phyloP scores from a whole-genome alignment of 495 filamentous ascomycete species.

The Ascodesmis nigricans region DNA sequence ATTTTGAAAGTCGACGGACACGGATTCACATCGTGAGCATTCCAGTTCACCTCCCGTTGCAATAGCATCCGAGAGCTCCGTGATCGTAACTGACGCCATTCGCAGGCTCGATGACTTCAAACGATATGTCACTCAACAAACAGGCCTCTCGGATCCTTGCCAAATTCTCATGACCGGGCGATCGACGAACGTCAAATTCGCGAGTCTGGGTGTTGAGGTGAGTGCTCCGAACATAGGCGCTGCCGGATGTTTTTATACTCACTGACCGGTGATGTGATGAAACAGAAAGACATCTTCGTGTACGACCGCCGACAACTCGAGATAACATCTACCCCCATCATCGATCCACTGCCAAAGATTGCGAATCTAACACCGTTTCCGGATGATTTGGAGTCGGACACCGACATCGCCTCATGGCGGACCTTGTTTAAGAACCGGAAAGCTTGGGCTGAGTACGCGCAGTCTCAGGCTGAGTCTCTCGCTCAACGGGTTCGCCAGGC shows the following conservation, averaged over 20 bases:
- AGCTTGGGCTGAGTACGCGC: constrained; percentile 17
- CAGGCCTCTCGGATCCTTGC: constrained; percentile 32
- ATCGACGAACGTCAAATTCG: constrained; percentile 46
- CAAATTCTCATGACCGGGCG: constrained; percentile 52
- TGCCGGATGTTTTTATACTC: constrained; percentile 3
- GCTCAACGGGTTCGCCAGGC: constrained; percentile 26
- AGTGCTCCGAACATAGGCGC: no score
- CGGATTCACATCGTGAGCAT: constrained; percentile 37
- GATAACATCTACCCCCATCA: constrained; percentile 7
- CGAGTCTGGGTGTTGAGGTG: constrained; percentile 43
- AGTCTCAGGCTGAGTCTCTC: constrained; percentile 10
- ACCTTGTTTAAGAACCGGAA: constrained; percentile 21
- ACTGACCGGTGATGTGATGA: background rate
- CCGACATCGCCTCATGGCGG: constrained; percentile 17
- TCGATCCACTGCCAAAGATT: constrained; percentile 9
- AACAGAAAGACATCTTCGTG: constrained; percentile 19
- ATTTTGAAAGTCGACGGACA: constrained; percentile 36
- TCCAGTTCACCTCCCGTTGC: no score
- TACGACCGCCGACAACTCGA: constrained; percentile 20
- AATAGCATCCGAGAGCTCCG: no score
- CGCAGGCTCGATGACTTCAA: constrained; percentile 40
- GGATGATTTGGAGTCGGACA: constrained; percentile 15
- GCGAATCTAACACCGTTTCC: constrained; percentile 16
- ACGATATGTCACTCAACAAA: constrained; percentile 41
- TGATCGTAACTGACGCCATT: constrained; percentile 11